Evolutionary conservation across 2,329 filamentous ascomycete species (phyloP), one percentile per base, ranked within the genome.

Genomic region (Paecilomyces variotii): DNA sequence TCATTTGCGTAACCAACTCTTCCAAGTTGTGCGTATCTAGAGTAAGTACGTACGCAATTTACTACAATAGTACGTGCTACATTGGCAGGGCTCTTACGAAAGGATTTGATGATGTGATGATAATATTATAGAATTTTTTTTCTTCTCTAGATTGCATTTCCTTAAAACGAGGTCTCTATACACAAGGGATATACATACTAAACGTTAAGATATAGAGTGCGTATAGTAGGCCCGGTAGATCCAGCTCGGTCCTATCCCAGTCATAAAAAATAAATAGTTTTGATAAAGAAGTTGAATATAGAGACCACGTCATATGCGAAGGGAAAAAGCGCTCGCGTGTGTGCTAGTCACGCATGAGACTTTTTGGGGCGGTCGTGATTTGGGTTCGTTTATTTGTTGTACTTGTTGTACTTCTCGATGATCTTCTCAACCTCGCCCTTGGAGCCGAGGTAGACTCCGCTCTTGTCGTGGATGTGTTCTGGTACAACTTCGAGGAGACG

Each of bases 361-460:
- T 9, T 45, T 45, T 45, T 4, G 35, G 5, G 11, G 7, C 30
- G 30, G 32, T 53, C 56, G 52, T 57, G 28, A 57, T 49, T 55
- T 32, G 32, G 25, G 19, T n/a, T 51, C 25, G 54, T 45, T 55
- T 60, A 62, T 60, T 70, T 67, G 27, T 70, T 60, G 66, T 72
- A 66, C 64, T 75, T 70, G 76, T 88, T 87, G 79, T 94, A 88
- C 69, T 88, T 87, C 61, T 85, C 79, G 76, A 96, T 96, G 65
- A 97, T 90, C 82, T 96, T 97, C 80, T 97, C 91, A 54, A 99
- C 84, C 80, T 99, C 94, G 62, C 96, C 90, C 67, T 88, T 91
- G 68, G 91, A 96, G 64, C 94, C 94, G 80, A 99, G 84, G 79
- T 95, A 99, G 70, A 99, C 97, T 65, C 94, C 94, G 24, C 91